Evolutionary conservation across 768 basidiomycete genomes (phyloP), one percentile per base, ranked within the genome.

Genomic region (Leucosporidium scottii): DNA sequence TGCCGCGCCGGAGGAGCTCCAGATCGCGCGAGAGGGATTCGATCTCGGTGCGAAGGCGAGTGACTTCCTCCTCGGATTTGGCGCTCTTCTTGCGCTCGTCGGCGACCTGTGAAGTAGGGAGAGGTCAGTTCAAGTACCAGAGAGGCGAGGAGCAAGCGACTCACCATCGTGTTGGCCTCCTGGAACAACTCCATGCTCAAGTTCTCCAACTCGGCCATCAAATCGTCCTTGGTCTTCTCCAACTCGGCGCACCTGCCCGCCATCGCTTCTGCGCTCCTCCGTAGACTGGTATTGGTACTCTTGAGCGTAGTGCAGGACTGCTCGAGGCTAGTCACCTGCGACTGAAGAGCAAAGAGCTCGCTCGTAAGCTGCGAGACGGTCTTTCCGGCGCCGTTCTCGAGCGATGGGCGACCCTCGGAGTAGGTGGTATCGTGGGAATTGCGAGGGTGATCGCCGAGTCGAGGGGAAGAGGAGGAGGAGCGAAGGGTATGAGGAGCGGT

Each of bases 101-200:
- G 1, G 66, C 70, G 36, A 71, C 70, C 69, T 70, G 56, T 15
- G 0, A 7, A 15, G 30, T 10, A n/a, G 36, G 23, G 4, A 9
- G 18, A 15, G 20, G 17, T 2, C 13, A 23, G 30, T 0, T 44
- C 15, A 49, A 10, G 2, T 21, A 0, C 18, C 10, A 21, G 44
- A 21, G 15, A 21, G 25, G 21, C 20, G 34, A 58, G 23, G 2
- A 17, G 39, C 39, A 44, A 44, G 13, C 8, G 7, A 44, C 39
- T 44, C n/a, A 69, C 71, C 48, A 73, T 59, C 13, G 59, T 60
- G 55, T 73, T 73, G 15, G 72, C 72, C 49, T 73, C 72, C 34
- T 60, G 47, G 55, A 73, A 73, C 31, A 73, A 59, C 50, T 70
- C 69, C 23, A 68, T 66, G 55, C 66, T 70, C 8, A 73, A 27